These are phyloP conservation scores for Gossypium aridum DNA, from an alignment of 441 rosid species.

Conservation along the genomic window DNA sequence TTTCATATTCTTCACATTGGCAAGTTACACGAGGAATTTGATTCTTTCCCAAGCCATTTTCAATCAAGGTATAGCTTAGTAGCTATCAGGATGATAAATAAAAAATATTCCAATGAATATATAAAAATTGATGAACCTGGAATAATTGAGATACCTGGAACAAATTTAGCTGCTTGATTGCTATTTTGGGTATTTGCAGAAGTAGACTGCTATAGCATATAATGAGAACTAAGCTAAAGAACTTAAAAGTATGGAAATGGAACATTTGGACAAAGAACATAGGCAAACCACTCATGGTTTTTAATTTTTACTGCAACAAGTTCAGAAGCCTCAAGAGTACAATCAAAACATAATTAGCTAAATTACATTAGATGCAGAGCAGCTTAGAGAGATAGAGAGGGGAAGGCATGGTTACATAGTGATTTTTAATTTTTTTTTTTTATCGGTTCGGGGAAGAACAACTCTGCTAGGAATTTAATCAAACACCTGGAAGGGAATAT, in stretches of 20 bases:
- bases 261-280: neutral
- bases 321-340: neutral
- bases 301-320: neutral
- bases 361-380: neutral
- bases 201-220: neutral
- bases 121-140: neutral
- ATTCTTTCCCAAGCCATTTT: constrained; percentile 2
- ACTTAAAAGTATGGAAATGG: neutral
- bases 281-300: neutral
- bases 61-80: neutral
- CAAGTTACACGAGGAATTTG: constrained; percentile 12
- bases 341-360: neutral
- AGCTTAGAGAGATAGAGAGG: neutral
- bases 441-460: neutral
- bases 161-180: neutral
- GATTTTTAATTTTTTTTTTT: neutral
- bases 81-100: constrained; percentile 1
- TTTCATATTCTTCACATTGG: neutral
- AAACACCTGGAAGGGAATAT: neutral
- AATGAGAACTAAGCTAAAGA: neutral
- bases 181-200: neutral
- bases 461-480: constrained; percentile 4
- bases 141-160: constrained; percentile 5
- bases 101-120: neutral
- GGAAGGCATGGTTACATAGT: neutral